phyloP scores from a whole-genome alignment of 2,329 filamentous ascomycete species.

The Hypoxylon sp. region DNA sequence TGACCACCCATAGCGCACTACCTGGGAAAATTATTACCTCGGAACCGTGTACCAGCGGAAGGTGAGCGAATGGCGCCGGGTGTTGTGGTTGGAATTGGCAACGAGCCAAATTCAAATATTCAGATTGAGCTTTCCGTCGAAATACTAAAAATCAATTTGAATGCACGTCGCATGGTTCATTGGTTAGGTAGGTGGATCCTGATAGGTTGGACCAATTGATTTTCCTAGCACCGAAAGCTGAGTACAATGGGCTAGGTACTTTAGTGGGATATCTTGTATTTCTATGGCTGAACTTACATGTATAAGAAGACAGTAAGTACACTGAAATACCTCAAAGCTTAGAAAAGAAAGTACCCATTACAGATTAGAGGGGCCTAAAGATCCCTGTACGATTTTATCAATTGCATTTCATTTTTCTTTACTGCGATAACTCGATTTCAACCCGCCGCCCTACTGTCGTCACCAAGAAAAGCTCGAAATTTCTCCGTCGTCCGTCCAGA shows the following conservation, averaged over 20 bases:
- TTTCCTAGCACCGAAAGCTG: constrained; percentile 19
- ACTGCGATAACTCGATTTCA: constrained; percentile 16
- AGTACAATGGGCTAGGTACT: neutral
- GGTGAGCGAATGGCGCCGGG: constrained; percentile 17
- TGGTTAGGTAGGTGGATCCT: constrained; percentile 7
- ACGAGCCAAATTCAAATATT: constrained; percentile 8
- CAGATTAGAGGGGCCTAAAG: neutral
- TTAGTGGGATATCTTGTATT: neutral
- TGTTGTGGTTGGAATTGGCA: constrained; percentile 16
- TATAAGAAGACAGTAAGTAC: neutral
- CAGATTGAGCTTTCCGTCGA: neutral
- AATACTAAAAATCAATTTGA: constrained; percentile 20
- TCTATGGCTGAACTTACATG: no score
- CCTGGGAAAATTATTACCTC: no score
- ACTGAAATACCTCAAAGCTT: neutral
- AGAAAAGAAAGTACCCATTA: no score
- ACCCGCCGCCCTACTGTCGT: constrained; percentile 5
- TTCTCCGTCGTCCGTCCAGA: constrained; percentile 10
- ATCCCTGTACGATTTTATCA: constrained; percentile 23
- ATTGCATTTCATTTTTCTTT: constrained; percentile 27
- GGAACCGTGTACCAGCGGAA: no score
- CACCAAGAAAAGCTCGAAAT: constrained; percentile 23
- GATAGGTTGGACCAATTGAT: constrained; percentile 29
- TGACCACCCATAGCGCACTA: constrained; percentile 46
- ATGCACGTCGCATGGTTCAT: constrained; percentile 6